A percentile compares a stretch with the other conserved stretches of the same genome.
Conservation (phyloP, 805 yeast genomes). For the Cephaloascus fragrans region DNA sequence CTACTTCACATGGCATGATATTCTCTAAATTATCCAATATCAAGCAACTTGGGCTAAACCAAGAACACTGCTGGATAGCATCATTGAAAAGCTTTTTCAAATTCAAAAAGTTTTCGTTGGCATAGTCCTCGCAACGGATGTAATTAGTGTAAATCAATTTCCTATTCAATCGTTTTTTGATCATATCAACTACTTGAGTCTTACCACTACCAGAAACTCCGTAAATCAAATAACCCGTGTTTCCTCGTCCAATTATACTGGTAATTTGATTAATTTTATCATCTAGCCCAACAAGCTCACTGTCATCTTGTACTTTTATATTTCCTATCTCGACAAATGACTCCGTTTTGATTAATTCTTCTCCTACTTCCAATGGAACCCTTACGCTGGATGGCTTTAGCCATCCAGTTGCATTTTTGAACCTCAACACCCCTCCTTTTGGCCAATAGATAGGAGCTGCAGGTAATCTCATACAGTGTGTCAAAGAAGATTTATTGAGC, state of each 20-base stretch:
- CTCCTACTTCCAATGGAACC: slow-evolving; percentile 38
- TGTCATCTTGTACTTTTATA: slow-evolving; percentile 4
- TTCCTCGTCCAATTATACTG: slow-evolving; percentile 31
- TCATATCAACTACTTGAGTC: slow-evolving; percentile 37
- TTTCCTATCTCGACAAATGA: slow-evolving; percentile 19
- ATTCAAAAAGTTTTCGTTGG: slow-evolving; percentile 43
- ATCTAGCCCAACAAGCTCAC: slow-evolving; percentile 49
- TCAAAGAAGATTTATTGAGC: slow-evolving; percentile 23
- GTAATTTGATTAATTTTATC: slow-evolving; percentile 25
- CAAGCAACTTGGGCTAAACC: slow-evolving; percentile 73
- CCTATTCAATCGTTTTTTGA: slow-evolving; percentile 24
- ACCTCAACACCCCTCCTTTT: slow-evolving; percentile 48
- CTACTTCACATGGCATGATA: slow-evolving; percentile 56
- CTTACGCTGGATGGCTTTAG: slow-evolving; percentile 22
- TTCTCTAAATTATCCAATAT: slow-evolving; percentile 73
- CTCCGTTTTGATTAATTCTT: slow-evolving; percentile 32
- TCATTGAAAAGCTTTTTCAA: slow-evolving; percentile 33
- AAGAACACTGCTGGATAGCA: slow-evolving; percentile 44
- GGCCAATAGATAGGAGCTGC: slow-evolving; percentile 35
- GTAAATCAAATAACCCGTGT: slow-evolving; percentile 48
- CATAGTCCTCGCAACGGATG: slow-evolving; percentile 42
- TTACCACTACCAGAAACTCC: slow-evolving; percentile 86
- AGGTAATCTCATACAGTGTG: slow-evolving; percentile 47
- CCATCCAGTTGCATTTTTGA: slow-evolving; percentile 43
- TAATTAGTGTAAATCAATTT: slow-evolving; percentile 36